Conservation (phyloP, 2,329 filamentous ascomycete species). For the Trichoderma asperellum region DNA sequence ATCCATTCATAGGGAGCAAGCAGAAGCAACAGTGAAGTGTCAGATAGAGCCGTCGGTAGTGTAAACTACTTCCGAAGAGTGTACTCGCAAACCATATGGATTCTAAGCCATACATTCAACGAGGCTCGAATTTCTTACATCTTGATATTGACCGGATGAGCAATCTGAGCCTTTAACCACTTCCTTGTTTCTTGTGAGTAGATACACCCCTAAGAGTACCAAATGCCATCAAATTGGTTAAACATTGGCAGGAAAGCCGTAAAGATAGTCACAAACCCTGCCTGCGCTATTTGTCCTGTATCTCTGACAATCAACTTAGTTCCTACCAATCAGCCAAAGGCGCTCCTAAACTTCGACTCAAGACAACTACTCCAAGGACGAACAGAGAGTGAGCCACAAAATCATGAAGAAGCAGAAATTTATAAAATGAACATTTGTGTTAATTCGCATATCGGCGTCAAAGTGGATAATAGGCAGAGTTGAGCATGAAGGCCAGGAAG, state of each 20-base stretch:
- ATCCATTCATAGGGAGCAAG: background rate
- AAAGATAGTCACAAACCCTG: background rate
- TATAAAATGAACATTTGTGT: background rate
- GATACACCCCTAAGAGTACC: background rate
- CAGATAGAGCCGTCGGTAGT: background rate
- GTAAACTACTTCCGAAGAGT: background rate
- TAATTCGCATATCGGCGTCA: background rate
- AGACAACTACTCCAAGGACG: background rate
- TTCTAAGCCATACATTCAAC: background rate
- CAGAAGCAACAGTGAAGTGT: background rate
- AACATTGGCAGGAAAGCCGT: background rate
- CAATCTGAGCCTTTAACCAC: background rate
- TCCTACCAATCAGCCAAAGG: background rate
- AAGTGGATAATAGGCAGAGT: background rate
- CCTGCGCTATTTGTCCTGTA: background rate
- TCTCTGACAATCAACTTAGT: background rate
- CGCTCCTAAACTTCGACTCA: background rate
- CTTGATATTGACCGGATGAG: background rate
- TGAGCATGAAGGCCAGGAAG: background rate
- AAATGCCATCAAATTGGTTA: background rate
- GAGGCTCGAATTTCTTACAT: background rate
- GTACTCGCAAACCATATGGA: background rate
- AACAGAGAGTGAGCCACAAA: background rate
- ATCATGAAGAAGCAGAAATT: background rate
- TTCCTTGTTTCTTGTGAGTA: background rate